Base-by-base conservation (phyloP, 108 stramenopile species). In the Asterionellopsis glacialis region DNA sequence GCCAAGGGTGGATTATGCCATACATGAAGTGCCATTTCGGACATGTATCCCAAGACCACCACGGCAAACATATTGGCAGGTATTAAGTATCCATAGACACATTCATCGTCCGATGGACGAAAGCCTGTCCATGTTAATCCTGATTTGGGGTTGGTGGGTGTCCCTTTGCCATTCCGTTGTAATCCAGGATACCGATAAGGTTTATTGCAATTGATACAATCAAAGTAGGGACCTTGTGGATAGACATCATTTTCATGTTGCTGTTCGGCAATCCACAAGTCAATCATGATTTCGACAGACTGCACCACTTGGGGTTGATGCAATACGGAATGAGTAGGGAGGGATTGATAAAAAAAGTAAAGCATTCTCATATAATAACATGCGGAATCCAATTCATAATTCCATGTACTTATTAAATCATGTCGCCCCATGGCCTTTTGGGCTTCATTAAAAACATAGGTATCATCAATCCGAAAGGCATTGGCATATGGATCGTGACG, bases 401-500 rank as follows among this genome's bases (percentile, higher is more conserved):
- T 85, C 62, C 80, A 61, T 7, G 80, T 85, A 11, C 77, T 65
- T 26, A 85, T 70, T 22, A 72, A 73, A 1, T 73, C 83, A 52
- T 70, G 72, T 24, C 83, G 66, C 21, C 83, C 83, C 57, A 84
- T 57, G 26, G 45, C 50, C 40, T 70, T 65, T 16, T 74, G 67
- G 33, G 45, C 63, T 10, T 52, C 57, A 1, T 40, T 62, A 45
- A 76, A 76, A 48, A 67, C 58, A 40, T 67, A 64, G 19, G 67
- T 58, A 60, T 71, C 56, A 28, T 74, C 57, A 11, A 72, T 55
- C 25, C 59, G 50, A 61, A 79, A 84, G 41, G 79, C 79, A 59
- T 77, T 77, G 26, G 84, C 90, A 51, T 84, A 91, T 0, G 90
- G 81, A 71, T 87, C 84, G 62, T 76, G 63, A 1, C 76, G 59